Base-by-base conservation (phyloP, 2,329 filamentous ascomycete species). In the Canariomyces notabilis region DNA sequence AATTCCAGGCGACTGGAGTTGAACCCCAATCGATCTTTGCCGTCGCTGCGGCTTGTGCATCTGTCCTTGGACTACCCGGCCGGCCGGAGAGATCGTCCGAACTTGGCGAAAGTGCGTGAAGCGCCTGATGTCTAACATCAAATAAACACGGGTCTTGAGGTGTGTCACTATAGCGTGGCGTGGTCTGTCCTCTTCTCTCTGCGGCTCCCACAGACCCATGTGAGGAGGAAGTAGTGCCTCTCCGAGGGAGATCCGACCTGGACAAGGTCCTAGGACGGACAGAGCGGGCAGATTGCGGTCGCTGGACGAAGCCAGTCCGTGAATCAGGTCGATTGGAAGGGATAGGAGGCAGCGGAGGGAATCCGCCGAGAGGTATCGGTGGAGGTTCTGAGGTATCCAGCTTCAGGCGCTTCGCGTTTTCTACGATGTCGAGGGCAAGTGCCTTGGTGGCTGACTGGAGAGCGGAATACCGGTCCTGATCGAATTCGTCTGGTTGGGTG, bases 381-480 rank as follows among this genome's bases (percentile, higher is more conserved):
- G 35, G 21, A 5, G 49, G 44, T 3, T 38, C 12, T 6, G 44
- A 36, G 2, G 55, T 32, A 7, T 61, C 61, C 19, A 66, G 54
- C 40, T 59, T 62, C 16, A 67, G 42, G 5, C 66, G 59, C 42
- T 60, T 65, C 22, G 66, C 62, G 9, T 61, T 61, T 41, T 69
- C 66, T 44, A 69, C 52, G 1, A 65, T 57, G 23, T 65, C 60
- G n/a, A 71, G 59, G 18, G 69, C 69, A 37, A 71, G 64, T 0
- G 65, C 49, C 45, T 67, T 69, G 2, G 67, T 66, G 0, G 68
- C 66, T 0, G 65, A 56, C 43, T 70, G 68, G 5, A 72, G 52
- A 15, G 66, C 62, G 1, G 59, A 48, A 42, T 68, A 72, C 46
- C 60, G 65, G 20, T 56, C 53, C 16, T 56, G 51, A 8, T 67